Base-by-base conservation (phyloP, 345 rosid species). In the Excoecaria agallocha region DNA sequence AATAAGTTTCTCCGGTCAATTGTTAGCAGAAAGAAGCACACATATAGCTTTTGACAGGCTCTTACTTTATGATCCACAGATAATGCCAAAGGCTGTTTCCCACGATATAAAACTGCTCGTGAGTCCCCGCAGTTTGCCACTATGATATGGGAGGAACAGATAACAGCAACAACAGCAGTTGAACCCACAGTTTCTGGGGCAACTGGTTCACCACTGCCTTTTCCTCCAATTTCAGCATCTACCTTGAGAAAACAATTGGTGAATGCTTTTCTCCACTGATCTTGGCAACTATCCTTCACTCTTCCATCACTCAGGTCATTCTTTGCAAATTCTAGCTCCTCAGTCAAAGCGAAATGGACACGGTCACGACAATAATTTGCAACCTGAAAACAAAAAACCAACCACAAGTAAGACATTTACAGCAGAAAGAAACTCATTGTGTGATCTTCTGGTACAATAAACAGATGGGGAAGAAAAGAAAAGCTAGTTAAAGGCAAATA, bases 111-210 rank as follows among this genome's bases (percentile, higher is more conserved):
- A 80, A 95, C 99, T 69, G 99, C 98, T 84, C 99, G 86, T 20
- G 99, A 95, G 82, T 95, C 99, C 74, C 99, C 98, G 41, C 98
- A 95, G 80, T 95, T 95, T 67, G 96, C 93, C 35, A 95, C 93
- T 68, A 93, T 78, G 63, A 95, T 84, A 84, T 93, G 98, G 35
- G 99, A 95, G 16, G 99, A 88, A 72, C 86, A 90, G 60, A 95
- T 80, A 39, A 91, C 68, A 24, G 93, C 90, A 73, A 95, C 98
- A 75, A 95, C 94, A 54, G 97, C 97, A 59, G 99, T 95, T 74
- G 98, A 95, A 61, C 99, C 99, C 25, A 91, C 97, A n/a, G 99
- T 95, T 86, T 95, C 98, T 0, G 97, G 89, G 38, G 97, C 96
- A 79, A 93, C 76, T 6, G 96, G 87, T 20, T 88, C 97, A 67